A percentile compares a stretch with the other conserved stretches of the same genome.
These are phyloP conservation scores for Magnusiomyces sp. DNA, from an alignment of 1,139 yeast species.

Conservation along the genomic window DNA sequence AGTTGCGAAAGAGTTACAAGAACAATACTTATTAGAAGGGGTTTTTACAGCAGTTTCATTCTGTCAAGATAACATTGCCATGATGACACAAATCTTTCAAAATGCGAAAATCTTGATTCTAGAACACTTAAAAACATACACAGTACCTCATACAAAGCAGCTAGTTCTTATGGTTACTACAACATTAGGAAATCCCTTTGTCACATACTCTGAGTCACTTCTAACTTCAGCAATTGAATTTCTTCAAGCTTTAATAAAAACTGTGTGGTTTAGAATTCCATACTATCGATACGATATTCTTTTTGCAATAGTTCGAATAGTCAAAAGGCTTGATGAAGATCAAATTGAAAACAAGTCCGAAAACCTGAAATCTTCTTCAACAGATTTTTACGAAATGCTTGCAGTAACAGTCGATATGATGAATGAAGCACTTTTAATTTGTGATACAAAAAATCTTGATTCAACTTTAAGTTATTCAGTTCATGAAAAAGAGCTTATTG, in stretches of 20 bases:
- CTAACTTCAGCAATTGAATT: constrained; percentile 19
- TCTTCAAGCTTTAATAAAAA: constrained; percentile 21
- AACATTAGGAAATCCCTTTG: constrained; percentile 30
- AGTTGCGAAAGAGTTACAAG: constrained; percentile 1
- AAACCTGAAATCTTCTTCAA: neutral
- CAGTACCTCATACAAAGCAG: constrained; percentile 24
- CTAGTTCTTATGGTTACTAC: constrained; percentile 22
- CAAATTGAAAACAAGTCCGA: too few relatives aligned
- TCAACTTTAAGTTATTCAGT: neutral
- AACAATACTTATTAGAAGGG: constrained; percentile 10
- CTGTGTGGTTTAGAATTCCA: constrained; percentile 31
- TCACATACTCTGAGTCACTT: constrained; percentile 22
- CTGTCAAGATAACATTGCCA: constrained; percentile 2
- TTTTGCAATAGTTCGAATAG: constrained; percentile 28
- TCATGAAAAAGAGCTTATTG: neutral
- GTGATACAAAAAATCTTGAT: neutral
- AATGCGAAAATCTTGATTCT: constrained; percentile 7
- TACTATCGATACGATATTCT: constrained; percentile 31
- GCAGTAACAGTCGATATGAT: neutral
- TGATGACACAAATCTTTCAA: constrained; percentile 7
- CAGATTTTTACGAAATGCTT: neutral
- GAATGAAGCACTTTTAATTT: neutral
- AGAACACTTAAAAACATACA: constrained; percentile 15
- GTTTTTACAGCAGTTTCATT: constrained; percentile 22
- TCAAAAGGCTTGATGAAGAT: constrained; percentile 10